Evolutionary conservation across 2,329 filamentous ascomycete genomes (phyloP).

Genomic region (Colletotrichum gloeosporioides): DNA sequence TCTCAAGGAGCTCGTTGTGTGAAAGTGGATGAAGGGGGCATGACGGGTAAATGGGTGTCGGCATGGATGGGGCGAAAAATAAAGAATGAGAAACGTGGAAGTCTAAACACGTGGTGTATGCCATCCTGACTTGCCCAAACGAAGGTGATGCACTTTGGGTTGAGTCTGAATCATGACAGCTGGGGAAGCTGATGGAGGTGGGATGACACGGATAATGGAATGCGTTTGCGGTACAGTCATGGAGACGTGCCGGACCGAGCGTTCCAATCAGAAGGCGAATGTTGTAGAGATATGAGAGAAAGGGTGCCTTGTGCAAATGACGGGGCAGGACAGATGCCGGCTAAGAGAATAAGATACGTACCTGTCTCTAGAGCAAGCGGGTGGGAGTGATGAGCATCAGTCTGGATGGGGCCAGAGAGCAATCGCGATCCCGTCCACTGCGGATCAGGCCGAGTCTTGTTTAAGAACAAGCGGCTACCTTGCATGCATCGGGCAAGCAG

Average conservation of each 20-base stretch:
- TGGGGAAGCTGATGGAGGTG: neutral
- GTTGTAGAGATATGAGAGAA: neutral
- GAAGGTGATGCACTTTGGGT: slow-evolving; percentile 13
- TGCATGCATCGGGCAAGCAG: slow-evolving; percentile 10
- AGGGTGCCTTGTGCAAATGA: neutral
- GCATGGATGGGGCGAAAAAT: neutral
- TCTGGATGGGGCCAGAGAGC: slow-evolving; percentile 15
- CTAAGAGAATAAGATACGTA: neutral
- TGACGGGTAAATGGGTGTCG: neutral
- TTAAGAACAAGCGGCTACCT: slow-evolving; percentile 9
- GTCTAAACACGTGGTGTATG: slow-evolving; percentile 16
- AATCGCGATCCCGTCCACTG: slow-evolving; percentile 21
- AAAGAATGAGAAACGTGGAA: neutral
- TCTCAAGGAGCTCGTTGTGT: neutral
- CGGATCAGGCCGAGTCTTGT: slow-evolving; percentile 20
- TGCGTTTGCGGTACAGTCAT: neutral
- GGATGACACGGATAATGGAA: neutral
- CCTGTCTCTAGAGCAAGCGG: neutral
- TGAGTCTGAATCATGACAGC: slow-evolving; percentile 13
- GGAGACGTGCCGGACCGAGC: neutral
- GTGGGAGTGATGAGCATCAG: neutral
- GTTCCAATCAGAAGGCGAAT: neutral
- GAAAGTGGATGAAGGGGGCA: neutral
- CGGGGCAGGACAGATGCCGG: neutral
- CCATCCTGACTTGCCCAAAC: slow-evolving; percentile 18